Base-by-base conservation (phyloP, 345 rosid genomes). In the Dipteronia sinensis region DNA sequence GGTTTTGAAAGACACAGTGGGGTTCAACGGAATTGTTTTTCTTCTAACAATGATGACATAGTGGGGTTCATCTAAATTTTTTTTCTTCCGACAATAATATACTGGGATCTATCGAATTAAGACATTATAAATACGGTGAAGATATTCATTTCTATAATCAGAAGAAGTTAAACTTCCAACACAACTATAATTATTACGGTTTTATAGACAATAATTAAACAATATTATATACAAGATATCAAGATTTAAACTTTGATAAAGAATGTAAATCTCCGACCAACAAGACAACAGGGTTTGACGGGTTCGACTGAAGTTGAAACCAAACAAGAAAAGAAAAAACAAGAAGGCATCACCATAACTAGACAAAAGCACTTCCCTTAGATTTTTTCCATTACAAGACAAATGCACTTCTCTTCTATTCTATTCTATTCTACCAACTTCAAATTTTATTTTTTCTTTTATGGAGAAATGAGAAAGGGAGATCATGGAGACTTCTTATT, bases 381-480 rank as follows among this genome's bases (percentile, higher is more conserved):
- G 49, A 46, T 9, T 46, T 56, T 16, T n/a, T 2, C 67, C 31
- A 63, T 31, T 53, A 69, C 29, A 63, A 62, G 75, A 69, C 78
- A 63, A 74, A 49, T 19, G 29, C 19, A 56, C 9, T 12, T 46
- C 27, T 29, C 65, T 23, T 23, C 31, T 7, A 6, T 59, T n/a
- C 22, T 59, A 1, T 58, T 58, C 62, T n/a, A 15, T 17, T 61
- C 64, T 67, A 61, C 61, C 46, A n/a, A 27, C 51, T n/a, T 68
- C 40, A 7, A 20, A 6, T 7, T 9, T 65, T 49, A 19, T 46
- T 46, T 46, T 46, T 8, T 23, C 13, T 3, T 51, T 75, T 68
- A 46, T 7, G 53, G 69, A 67, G 63, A 58, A 58, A 22, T 20
- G 78, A 51, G 69, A 68, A 74, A 73, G 70, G 19, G 44, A 47